Conservation (phyloP, 1,284 basidiomycete species). For the Pseudozyma sp. region DNA sequence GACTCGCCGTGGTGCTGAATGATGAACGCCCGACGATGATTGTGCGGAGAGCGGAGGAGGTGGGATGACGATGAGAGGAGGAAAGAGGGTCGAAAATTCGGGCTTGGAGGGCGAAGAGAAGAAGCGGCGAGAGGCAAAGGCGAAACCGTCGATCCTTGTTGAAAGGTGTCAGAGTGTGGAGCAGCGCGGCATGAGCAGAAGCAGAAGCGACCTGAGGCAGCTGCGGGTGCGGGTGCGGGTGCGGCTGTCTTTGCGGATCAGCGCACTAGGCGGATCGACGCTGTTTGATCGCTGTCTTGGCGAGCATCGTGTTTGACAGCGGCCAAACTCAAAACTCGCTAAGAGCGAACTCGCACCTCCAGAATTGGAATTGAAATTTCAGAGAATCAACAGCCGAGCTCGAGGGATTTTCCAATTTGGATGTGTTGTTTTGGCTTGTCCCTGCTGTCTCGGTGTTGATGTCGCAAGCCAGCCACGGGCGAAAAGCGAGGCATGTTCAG, state of each 20-base stretch:
- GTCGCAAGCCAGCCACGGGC: no score
- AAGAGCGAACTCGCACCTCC: background rate
- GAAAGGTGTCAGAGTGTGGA: background rate
- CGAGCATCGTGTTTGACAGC: constrained; percentile 2
- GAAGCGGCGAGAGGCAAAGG: background rate
- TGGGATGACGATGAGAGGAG: background rate
- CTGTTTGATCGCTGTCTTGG: background rate
- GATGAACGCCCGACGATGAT: background rate
- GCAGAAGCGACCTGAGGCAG: background rate
- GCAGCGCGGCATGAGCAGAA: background rate
- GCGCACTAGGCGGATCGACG: background rate
- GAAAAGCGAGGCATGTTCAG: no score
- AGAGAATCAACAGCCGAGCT: no score
- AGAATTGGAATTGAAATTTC: background rate
- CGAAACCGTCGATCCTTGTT: background rate
- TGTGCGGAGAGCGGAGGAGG: background rate
- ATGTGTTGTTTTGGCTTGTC: no score
- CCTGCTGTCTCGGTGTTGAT: no score
- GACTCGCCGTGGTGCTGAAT: background rate
- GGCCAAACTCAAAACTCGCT: background rate
- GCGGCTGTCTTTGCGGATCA: background rate
- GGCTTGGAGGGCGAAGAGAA: no score
- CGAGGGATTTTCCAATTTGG: no score
- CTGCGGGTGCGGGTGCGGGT: background rate
- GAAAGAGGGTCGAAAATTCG: background rate